These are phyloP conservation scores for Nephelium lappaceum DNA, from an alignment of 345 rosid genomes.

Conservation along the genomic window DNA sequence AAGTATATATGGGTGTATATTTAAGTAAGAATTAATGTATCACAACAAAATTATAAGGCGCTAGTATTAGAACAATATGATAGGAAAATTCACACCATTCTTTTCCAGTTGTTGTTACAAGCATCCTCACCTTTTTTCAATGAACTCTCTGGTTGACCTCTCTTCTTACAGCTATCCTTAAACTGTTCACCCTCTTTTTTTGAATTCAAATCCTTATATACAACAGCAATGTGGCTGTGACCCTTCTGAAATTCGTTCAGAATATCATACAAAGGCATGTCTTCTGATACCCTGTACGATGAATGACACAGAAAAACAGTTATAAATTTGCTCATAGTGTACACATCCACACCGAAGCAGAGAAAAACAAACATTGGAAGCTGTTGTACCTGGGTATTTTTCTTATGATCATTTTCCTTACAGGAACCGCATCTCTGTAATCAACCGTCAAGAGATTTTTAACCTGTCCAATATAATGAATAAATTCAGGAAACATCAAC, in stretches of 20 bases:
- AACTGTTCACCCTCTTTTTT: constrained; percentile 44
- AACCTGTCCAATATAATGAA: constrained; percentile 48
- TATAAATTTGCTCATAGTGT: constrained; percentile 1
- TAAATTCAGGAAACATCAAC: not conserved
- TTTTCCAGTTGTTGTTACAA: constrained; percentile 5
- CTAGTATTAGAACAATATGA: not conserved
- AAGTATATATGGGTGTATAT: not conserved
- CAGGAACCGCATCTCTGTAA: constrained; percentile 66
- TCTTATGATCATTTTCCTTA: constrained; percentile 83
- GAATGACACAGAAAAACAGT: constrained; percentile 17
- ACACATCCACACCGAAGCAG: no score
- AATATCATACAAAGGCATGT: constrained; percentile 89
- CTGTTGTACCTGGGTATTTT: constrained; percentile 79
- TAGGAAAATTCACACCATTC: constrained; percentile 7
- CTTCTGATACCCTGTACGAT: constrained; percentile 69
- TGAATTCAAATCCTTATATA: constrained; percentile 66
- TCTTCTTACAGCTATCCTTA: constrained; percentile 63
- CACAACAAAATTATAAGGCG: not conserved
- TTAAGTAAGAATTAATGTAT: not conserved
- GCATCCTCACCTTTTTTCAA: constrained; percentile 46
- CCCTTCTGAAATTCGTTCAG: constrained; percentile 96
- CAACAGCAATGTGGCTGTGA: constrained; percentile 95
- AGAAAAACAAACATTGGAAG: not conserved
- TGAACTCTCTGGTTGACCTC: constrained; percentile 39
- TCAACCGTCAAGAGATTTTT: constrained; percentile 89